Conservation (phyloP, 2,329 filamentous ascomycete species). For the Fusarium sp. region DNA sequence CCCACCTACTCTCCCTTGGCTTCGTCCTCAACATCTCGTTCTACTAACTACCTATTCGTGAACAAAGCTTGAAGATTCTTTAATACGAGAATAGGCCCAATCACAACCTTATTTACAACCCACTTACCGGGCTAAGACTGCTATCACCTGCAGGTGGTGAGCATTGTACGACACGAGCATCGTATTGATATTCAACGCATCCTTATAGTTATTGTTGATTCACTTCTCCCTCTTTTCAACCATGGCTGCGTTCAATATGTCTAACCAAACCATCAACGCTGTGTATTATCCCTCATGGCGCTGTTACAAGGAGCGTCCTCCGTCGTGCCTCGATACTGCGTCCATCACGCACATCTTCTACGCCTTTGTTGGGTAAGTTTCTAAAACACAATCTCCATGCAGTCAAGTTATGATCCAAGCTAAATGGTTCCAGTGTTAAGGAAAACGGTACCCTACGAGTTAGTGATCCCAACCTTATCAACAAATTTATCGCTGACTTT, state of each 20-base stretch:
- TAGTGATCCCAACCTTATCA: conserved; percentile 5
- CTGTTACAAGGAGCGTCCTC: conserved; percentile 73
- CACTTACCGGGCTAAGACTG: conserved; percentile 11
- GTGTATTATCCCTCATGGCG: conserved; percentile 78
- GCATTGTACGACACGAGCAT: conserved; percentile 18
- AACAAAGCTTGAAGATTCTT: neutral
- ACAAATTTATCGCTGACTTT: conserved; percentile 8
- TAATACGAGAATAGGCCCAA: conserved; percentile 8
- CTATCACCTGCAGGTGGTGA: conserved; percentile 18
- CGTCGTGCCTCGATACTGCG: conserved; percentile 69
- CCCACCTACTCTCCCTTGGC: neutral
- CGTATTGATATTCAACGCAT: conserved; percentile 16
- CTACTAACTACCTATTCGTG: neutral
- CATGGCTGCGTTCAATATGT: conserved; percentile 18
- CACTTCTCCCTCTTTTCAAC: neutral
- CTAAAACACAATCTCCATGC: neutral
- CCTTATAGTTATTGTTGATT: neutral
- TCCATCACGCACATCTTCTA: conserved; percentile 76
- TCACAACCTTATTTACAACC: conserved; percentile 12
- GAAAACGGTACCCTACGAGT: conserved; percentile 60
- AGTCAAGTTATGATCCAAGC: neutral
- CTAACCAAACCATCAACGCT: conserved; percentile 52
- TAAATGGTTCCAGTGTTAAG: conserved; percentile 52
- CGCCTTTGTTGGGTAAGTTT: conserved; percentile 69
- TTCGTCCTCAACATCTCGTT: neutral